Base-by-base conservation (phyloP, 1,284 basidiomycete species). In the Pisolithus thermaeus region DNA sequence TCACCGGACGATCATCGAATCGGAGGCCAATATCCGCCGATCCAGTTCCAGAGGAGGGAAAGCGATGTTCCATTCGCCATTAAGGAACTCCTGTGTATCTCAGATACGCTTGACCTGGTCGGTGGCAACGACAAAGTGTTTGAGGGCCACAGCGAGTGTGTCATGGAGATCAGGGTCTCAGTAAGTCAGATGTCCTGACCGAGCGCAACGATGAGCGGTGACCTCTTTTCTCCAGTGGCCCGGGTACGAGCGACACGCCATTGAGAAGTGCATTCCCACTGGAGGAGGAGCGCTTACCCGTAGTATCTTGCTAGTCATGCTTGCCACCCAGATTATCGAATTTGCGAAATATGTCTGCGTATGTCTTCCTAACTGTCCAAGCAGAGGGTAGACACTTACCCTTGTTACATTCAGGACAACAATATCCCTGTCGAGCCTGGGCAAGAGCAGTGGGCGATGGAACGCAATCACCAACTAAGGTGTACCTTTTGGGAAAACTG, bases 401-500 rank as follows among this genome's bases (percentile, higher is more conserved):
- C 22, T 27, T 27, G 12, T 49, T 30, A 7, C 45, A 23, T 22
- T 4, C 47, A 69, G 64, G 64, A 52, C 35, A 59, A 61, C 43
- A 50, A 57, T 37, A 53, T 61, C 4, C 42, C 56, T 4, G 56
- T 66, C 0, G 66, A 74, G 49, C 58, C 48, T 16, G 72, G 70
- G 14, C 65, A 66, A 49, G 67, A 70, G 45, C 52, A 53, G 3
- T 77, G 70, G 71, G 39, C 53, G 9, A 53, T 73, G n/a, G 59
- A 49, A 16, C 51, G 44, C 39, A 22, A 43, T 28, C 28, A 38
- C 12, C 51, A 53, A 2, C 50, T 39, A n/a, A 43, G 40, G 52
- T 51, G 56, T 42, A 58, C 58, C 16, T 47, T 45, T 22, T 65
- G 66, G 66, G 54, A 59, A 37, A 60, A 68, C 37, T 57, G 72